Evolutionary conservation across 1,284 basidiomycete species (phyloP).

Genomic region (Ganoderma lingzhi): DNA sequence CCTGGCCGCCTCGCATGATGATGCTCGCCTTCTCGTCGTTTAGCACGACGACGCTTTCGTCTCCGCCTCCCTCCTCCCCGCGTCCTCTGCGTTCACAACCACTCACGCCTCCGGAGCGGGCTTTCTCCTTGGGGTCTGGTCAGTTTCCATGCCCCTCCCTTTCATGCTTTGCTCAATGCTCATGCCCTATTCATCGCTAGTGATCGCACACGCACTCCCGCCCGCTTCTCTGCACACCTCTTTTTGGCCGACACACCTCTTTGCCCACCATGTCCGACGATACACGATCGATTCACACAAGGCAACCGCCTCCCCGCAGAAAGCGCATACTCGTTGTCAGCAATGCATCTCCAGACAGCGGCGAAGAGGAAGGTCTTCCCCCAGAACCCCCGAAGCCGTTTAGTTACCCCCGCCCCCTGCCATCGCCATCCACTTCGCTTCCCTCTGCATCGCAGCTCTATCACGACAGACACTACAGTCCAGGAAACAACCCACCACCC

Average conservation of each 20-base stretch:
- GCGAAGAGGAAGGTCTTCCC: constrained; percentile 51
- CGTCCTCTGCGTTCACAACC: constrained; percentile 9
- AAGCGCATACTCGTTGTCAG: constrained; percentile 58
- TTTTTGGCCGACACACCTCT: constrained; percentile 8
- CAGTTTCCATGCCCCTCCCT: constrained; percentile 23
- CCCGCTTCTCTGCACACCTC: constrained; percentile 11
- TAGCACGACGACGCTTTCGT: constrained; percentile 35
- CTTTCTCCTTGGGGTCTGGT: constrained; percentile 25
- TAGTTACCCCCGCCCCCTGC: constrained; percentile 39
- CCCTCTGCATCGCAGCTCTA: constrained; percentile 17
- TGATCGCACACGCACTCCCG: constrained; percentile 31
- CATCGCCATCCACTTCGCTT: constrained; percentile 35
- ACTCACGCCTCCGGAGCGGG: constrained; percentile 20
- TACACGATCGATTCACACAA: constrained; percentile 43
- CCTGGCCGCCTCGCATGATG: constrained; percentile 31
- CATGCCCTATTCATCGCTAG: constrained; percentile 17
- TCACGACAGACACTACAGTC: constrained; percentile 25
- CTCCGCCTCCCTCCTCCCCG: constrained; percentile 14
- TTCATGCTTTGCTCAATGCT: constrained; percentile 17
- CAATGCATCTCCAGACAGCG: constrained; percentile 64
- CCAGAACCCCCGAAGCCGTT: constrained; percentile 30
- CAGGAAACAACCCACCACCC: constrained; percentile 39
- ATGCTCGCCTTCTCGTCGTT: constrained; percentile 34
- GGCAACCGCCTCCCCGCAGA: constrained; percentile 28
- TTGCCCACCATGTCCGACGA: constrained; percentile 52